Evolutionary conservation across 371 early-diverging fungal genomes (phyloP).

Genomic region (Thermomucor indicae-seudaticae): DNA sequence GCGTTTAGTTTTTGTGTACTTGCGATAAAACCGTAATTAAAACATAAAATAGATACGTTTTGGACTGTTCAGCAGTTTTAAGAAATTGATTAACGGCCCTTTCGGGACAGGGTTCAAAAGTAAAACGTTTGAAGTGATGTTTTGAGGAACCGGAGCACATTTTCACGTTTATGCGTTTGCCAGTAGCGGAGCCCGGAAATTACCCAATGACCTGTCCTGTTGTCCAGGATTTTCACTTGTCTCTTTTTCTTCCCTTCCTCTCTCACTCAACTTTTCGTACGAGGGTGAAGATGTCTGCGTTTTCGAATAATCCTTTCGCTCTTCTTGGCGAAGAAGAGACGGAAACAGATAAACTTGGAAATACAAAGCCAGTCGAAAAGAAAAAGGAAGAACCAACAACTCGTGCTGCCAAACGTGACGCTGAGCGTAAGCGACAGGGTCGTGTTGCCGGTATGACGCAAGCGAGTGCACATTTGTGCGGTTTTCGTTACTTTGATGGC

Average conservation of each 20-base stretch:
- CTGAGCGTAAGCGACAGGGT: conserved; percentile 3
- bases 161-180: too few relatives aligned
- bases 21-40: too few relatives aligned
- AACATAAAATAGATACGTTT: too few relatives aligned
- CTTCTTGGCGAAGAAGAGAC: conserved; percentile 33
- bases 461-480: too few relatives aligned
- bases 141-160: too few relatives aligned
- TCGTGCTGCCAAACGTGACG: conserved; percentile 5
- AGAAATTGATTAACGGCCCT: too few relatives aligned
- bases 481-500: neutral
- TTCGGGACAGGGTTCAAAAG: too few relatives aligned
- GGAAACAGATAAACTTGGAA: conserved; percentile 41
- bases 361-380: conserved; percentile 21
- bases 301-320: conserved; percentile 27
- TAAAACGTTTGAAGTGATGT: too few relatives aligned
- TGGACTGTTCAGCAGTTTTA: too few relatives aligned
- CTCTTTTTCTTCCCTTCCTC: conserved; percentile 4
- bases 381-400: conserved; percentile 4
- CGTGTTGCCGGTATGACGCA: conserved; percentile 12
- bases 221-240: neutral
- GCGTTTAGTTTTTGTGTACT: too few relatives aligned
- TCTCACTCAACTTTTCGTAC: conserved; percentile 1
- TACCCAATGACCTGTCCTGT: too few relatives aligned
- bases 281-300: conserved; percentile 23
- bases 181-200: too few relatives aligned